Base-by-base conservation (phyloP, 2,329 filamentous ascomycete genomes). In the Cladobotryum protrusum region DNA sequence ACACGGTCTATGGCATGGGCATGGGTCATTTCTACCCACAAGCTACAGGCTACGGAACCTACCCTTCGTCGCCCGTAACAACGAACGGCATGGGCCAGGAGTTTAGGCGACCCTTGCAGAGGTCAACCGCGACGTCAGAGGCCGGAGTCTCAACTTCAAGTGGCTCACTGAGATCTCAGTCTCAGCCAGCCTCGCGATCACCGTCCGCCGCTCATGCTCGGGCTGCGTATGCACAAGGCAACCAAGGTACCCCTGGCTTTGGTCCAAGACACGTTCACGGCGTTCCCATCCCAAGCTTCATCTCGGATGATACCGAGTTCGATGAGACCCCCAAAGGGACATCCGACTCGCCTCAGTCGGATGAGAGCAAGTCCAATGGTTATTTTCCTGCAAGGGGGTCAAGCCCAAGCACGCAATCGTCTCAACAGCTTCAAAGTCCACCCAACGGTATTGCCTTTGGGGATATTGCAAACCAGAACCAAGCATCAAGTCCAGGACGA, bases 91-190 rank as follows among this genome's bases (percentile, higher is more conserved):
- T 65, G 7, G 63, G 64, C 7, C 68, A 77, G 29, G 82, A 85
- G 53, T 78, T 77, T 56, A 74, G 81, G 55, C 73, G 81, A 46
- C 74, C 77, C 43, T 66, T 81, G 48, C 79, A 84, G 55, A 71
- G 81, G 58, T 76, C 78, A 1, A 68, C 71, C 9, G 66, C 71
- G 19, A 68, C 73, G 14, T 76, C 72, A 19, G 79, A 83, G 34
- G 63, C 72, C 13, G 72, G 72, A 9, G 60, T 68, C 15, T 65
- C 71, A 35, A 66, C 73, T 46, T 72, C 78, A 20, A 77, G 71
- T 49, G 78, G 80, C 56, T 71, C 79, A n/a, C 63, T 82, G 53
- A 74, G 82, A 55, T 85, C 82, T 20, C 82, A 85, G 61, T 85
- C 82, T n/a, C 82, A 85, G 61, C 82, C 82, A 19, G 81, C 81